Evolutionary conservation across 1,139 yeast species (phyloP).

Genomic region (Suhomyces maxii): DNA sequence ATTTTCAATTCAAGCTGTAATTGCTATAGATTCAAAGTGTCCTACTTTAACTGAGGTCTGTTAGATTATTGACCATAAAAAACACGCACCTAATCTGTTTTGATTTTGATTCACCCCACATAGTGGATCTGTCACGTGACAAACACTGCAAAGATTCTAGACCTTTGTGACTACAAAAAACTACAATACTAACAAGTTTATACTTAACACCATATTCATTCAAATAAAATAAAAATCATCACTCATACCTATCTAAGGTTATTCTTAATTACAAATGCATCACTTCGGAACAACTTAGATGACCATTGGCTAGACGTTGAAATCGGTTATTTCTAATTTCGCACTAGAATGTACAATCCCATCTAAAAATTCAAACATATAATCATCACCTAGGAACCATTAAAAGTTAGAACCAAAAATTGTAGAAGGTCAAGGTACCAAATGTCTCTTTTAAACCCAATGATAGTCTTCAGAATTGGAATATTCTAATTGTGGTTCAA

Average conservation of each 20-base stretch:
- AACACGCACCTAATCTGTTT: not conserved
- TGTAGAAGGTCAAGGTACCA: not conserved
- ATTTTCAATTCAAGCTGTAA: no score
- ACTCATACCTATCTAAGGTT: not conserved
- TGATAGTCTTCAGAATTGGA: constrained; percentile 21
- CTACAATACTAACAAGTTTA: no score
- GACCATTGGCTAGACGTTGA: no score
- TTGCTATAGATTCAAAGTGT: not conserved
- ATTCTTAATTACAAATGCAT: not conserved
- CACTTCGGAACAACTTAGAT: no score
- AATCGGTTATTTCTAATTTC: no score
- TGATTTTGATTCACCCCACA: not conserved
- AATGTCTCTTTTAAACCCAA: constrained; percentile 18
- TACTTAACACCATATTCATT: no score
- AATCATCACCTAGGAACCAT: not conserved
- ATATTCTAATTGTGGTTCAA: constrained; percentile 13
- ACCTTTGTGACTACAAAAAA: no score
- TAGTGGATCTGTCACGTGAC: not conserved
- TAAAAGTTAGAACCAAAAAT: not conserved
- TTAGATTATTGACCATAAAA: no score
- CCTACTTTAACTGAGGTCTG: not conserved
- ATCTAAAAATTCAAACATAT: no score
- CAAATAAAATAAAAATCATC: not conserved
- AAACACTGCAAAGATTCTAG: no score
- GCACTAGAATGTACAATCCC: no score